Conservation (phyloP, 768 basidiomycete species). For the Fomitopsis serialis region DNA sequence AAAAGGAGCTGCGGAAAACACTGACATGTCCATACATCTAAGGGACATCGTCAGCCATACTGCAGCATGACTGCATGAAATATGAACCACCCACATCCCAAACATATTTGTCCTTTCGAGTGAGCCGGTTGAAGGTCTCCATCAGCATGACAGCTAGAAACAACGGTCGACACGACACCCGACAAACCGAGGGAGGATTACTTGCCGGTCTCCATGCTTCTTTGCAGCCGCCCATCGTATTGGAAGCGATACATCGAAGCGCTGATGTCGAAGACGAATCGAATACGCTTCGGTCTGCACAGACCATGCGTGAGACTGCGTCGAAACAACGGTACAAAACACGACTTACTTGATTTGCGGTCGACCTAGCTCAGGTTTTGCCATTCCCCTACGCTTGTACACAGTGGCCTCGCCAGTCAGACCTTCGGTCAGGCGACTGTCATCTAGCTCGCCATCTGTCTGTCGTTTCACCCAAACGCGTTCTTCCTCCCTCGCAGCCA, state of each 20-base stretch:
- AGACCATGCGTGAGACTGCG: background rate
- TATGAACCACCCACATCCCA: conserved; percentile 56
- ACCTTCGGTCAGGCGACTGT: conserved; percentile 60
- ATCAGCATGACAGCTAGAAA: conserved; percentile 62
- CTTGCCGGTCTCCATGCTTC: conserved; percentile 61
- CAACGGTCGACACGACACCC: background rate
- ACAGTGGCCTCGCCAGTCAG: conserved; percentile 65
- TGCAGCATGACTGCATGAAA: background rate
- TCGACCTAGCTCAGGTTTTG: conserved; percentile 60
- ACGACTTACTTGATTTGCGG: conserved; percentile 57
- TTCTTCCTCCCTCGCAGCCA: conserved; percentile 64
- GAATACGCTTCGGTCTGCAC: conserved; percentile 56
- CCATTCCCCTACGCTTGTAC: conserved; percentile 66
- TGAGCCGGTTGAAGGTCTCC: conserved; percentile 62
- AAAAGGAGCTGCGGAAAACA: background rate
- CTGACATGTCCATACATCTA: conserved; percentile 65
- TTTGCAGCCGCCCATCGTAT: conserved; percentile 58
- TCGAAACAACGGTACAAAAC: background rate
- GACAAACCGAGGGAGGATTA: background rate
- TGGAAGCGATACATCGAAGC: conserved; percentile 76
- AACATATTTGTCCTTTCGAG: conserved; percentile 65
- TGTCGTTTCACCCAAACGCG: conserved; percentile 69
- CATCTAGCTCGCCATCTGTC: conserved; percentile 67
- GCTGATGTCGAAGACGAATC: conserved; percentile 66
- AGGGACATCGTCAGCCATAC: background rate